A percentile compares a stretch with the other conserved stretches of the same genome.
Evolutionary conservation across 1,139 yeast species (phyloP).

Genomic region (Yamadazyma sp.): DNA sequence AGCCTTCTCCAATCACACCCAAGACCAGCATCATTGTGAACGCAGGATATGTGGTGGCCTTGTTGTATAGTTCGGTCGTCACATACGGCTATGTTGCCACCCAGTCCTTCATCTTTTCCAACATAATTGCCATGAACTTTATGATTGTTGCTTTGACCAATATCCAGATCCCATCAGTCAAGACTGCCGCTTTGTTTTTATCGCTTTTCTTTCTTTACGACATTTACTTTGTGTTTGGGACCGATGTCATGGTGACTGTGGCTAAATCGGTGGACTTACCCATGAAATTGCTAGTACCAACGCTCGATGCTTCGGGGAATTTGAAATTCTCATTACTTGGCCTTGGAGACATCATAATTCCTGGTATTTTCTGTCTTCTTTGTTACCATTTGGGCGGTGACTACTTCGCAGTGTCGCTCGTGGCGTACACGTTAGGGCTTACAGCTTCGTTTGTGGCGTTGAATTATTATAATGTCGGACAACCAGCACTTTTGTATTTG

Average conservation of each 20-base stretch:
- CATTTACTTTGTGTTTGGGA: slow-evolving; percentile 64
- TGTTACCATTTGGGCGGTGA: slow-evolving; percentile 50
- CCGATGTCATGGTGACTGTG: slow-evolving; percentile 63
- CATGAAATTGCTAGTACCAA: slow-evolving; percentile 52
- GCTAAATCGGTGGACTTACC: slow-evolving; percentile 61
- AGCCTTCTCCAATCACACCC: slow-evolving; percentile 20
- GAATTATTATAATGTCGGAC: slow-evolving; percentile 45
- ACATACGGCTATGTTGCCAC: slow-evolving; percentile 21
- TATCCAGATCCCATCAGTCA: slow-evolving; percentile 28
- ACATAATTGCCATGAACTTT: slow-evolving; percentile 33
- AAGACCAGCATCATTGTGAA: slow-evolving; percentile 28
- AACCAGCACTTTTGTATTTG: slow-evolving; percentile 67
- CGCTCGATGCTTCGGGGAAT: slow-evolving; percentile 4
- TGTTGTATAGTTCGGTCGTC: slow-evolving; percentile 18
- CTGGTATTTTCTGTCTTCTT: slow-evolving; percentile 51
- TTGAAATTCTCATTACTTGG: slow-evolving; percentile 39
- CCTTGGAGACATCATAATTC: slow-evolving; percentile 61
- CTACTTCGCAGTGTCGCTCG: slow-evolving; percentile 44
- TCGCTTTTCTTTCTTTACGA: slow-evolving; percentile 59
- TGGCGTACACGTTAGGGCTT: slow-evolving; percentile 49
- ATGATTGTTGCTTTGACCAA: slow-evolving; percentile 21
- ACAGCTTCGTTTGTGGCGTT: slow-evolving; percentile 41
- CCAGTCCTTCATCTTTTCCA: slow-evolving; percentile 23
- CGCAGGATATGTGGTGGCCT: slow-evolving; percentile 26
- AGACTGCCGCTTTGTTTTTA: slow-evolving; percentile 40